Evolutionary conservation across 2,329 filamentous ascomycete species (phyloP).

Genomic region (Mariannaea elegans): DNA sequence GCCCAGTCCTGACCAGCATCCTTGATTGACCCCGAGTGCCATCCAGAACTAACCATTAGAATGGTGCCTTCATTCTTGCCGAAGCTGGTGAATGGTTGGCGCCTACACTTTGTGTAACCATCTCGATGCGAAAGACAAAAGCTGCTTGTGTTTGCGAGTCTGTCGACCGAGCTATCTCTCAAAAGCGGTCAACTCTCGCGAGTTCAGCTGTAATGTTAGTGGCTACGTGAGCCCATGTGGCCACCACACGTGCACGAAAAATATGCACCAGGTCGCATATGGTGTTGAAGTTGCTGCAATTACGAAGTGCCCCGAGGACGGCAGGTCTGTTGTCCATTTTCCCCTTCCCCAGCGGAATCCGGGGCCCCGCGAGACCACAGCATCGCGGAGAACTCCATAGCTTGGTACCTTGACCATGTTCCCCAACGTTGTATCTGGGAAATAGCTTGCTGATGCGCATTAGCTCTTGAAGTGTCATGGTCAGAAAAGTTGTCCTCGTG

Average conservation of each 20-base stretch:
- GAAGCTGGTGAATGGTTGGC: slow-evolving; percentile 6
- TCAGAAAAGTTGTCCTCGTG: slow-evolving; percentile 20
- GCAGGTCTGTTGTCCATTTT: slow-evolving; percentile 10
- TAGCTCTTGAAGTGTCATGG: slow-evolving; percentile 9
- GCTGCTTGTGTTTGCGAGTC: slow-evolving; percentile 9
- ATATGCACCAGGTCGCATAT: slow-evolving; percentile 18
- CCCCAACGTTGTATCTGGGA: slow-evolving; percentile 6
- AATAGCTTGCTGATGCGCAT: slow-evolving; percentile 15
- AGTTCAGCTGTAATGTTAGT: neutral
- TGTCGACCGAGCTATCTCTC: neutral
- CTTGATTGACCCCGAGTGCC: neutral
- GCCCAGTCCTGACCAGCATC: neutral
- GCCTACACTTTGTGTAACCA: slow-evolving; percentile 1
- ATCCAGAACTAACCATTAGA: neutral
- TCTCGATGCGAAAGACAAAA: neutral
- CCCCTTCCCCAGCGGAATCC: slow-evolving; percentile 8
- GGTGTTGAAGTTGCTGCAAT: slow-evolving; percentile 5
- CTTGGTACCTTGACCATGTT: neutral
- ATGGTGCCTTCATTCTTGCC: slow-evolving; percentile 1
- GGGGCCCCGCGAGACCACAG: slow-evolving; percentile 6
- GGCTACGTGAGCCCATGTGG: slow-evolving; percentile 14
- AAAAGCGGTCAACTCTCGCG: neutral
- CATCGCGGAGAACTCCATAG: slow-evolving; percentile 9
- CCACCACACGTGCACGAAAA: slow-evolving; percentile 13
- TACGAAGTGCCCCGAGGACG: neutral